Percentiles rank a stretch among this genome's conserved stretches.
Evolutionary conservation across 2,329 filamentous ascomycete species (phyloP).

Genomic region (Fusarium sp.): DNA sequence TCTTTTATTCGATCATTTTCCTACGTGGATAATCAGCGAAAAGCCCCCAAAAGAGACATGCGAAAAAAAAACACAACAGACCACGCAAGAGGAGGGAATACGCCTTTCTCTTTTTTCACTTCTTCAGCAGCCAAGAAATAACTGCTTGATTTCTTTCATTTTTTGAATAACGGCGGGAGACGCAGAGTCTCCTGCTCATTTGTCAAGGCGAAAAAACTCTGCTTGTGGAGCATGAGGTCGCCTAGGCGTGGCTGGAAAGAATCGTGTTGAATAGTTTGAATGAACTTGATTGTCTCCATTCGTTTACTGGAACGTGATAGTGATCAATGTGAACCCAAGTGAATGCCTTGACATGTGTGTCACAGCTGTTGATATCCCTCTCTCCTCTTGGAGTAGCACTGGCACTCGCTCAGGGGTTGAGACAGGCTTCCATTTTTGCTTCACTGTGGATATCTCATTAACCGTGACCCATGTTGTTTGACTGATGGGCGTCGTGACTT

Average conservation of each 20-base stretch:
- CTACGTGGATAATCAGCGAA: slow-evolving; percentile 14
- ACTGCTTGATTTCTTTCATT: slow-evolving; percentile 7
- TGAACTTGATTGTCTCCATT: slow-evolving; percentile 33
- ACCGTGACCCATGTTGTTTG: background rate
- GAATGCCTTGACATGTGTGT: background rate
- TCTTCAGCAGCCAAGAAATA: slow-evolving; percentile 18
- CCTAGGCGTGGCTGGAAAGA: slow-evolving; percentile 26
- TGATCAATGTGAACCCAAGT: background rate
- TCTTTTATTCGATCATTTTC: slow-evolving; percentile 10
- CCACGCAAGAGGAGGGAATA: slow-evolving; percentile 16
- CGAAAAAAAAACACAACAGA: slow-evolving; percentile 11
- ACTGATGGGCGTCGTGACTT: background rate
- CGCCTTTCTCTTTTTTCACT: slow-evolving; percentile 11
- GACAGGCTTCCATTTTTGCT: background rate
- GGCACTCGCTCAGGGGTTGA: background rate
- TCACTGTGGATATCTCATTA: background rate
- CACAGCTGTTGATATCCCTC: background rate
- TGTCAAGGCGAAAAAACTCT: slow-evolving; percentile 22
- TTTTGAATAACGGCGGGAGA: slow-evolving; percentile 39
- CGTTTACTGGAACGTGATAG: background rate
- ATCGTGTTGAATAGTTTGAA: slow-evolving; percentile 33
- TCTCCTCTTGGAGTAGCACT: background rate
- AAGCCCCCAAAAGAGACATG: slow-evolving; percentile 16
- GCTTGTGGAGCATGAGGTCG: slow-evolving; percentile 22
- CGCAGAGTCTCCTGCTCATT: slow-evolving; percentile 34